These are phyloP conservation scores for Yamadazyma kitorensis DNA, from an alignment of 805 yeast species.

Conservation along the genomic window DNA sequence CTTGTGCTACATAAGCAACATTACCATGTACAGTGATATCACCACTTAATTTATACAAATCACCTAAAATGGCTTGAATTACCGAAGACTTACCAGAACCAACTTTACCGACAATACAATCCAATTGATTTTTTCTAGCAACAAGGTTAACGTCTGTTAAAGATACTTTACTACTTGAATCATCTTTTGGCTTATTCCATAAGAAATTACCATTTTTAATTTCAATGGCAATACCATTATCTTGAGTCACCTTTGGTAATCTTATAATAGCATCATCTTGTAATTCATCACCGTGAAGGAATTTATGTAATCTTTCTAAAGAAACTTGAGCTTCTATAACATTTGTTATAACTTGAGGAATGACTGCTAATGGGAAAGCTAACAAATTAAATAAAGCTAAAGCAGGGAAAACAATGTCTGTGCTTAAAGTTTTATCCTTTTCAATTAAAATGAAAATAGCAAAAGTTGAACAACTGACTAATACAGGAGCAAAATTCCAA, in stretches of 20 bases:
- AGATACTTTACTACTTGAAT: slow-evolving; percentile 56
- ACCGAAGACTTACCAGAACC: slow-evolving; percentile 89
- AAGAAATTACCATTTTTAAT: slow-evolving; percentile 68
- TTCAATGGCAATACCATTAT: slow-evolving; percentile 67
- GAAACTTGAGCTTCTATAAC: slow-evolving; percentile 90
- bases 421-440: slow-evolving; percentile 62
- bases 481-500: slow-evolving; percentile 83
- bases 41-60: slow-evolving; percentile 74
- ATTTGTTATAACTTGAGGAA: slow-evolving; percentile 86
- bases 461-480: slow-evolving; percentile 88
- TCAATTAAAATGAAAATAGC: slow-evolving; percentile 67
- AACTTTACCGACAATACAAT: slow-evolving; percentile 85
- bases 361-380: slow-evolving; percentile 85
- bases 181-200: slow-evolving; percentile 69
- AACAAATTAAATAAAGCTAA: slow-evolving; percentile 82
- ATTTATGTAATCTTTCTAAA: slow-evolving; percentile 66
- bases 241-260: slow-evolving; percentile 43
- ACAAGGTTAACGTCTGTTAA: slow-evolving; percentile 57
- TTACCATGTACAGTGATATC: slow-evolving; percentile 68
- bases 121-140: slow-evolving; percentile 72
- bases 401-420: slow-evolving; percentile 92
- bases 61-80: slow-evolving; percentile 78
- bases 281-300: slow-evolving; percentile 72
- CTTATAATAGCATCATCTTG: slow-evolving; percentile 74
- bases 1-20: slow-evolving; percentile 87